Base-by-base conservation (phyloP, 2,329 filamentous ascomycete species). In the Pyrenochaeta sp. region DNA sequence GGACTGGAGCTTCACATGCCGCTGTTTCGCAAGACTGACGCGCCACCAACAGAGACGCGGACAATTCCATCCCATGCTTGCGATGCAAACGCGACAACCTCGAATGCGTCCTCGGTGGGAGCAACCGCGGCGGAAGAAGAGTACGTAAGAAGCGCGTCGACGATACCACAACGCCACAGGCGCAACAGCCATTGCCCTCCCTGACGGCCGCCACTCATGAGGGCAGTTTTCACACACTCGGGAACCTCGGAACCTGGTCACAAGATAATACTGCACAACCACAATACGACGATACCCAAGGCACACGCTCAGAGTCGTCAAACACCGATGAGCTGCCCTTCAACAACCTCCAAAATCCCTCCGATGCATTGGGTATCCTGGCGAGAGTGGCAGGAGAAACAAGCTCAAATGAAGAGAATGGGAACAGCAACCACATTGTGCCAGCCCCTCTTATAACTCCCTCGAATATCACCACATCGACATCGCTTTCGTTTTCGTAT, bases 41-140 rank as follows among this genome's bases (percentile, higher is more conserved):
- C 38, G 40, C 51, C 35, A 18, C 35, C 20, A n/a, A 1, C 41
- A 72, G 68, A 71, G 78, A 74, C 69, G 79, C 66, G 65, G 72
- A 70, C 66, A 77, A 61, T 65, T 76, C 63, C 60, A 77, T 72
- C 19, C 82, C 82, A 18, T 85, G 82, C 54, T 75, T 81, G 37
- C 72, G 82, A 41, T 85, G 82, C 66, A 76, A 80, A 49, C 77
- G 78, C 54, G 81, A 83, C 51, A 73, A 76, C 43, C 78, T 80
- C 38, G 80, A 84, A 48, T 85, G 82, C 61, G 75, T 84, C 8
- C 74, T 84, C 14, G 81, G 81, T 6, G 78, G 78, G 30, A 82
- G 80, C 34, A 84, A 84, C 58, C 77, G 81, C 41, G 82, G 82
- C 31, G 82, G 82, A 10, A 75, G 81, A 41, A 76, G 82, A 32